Conservation (phyloP, 768 basidiomycete species). For the Hypholoma sublateritium region DNA sequence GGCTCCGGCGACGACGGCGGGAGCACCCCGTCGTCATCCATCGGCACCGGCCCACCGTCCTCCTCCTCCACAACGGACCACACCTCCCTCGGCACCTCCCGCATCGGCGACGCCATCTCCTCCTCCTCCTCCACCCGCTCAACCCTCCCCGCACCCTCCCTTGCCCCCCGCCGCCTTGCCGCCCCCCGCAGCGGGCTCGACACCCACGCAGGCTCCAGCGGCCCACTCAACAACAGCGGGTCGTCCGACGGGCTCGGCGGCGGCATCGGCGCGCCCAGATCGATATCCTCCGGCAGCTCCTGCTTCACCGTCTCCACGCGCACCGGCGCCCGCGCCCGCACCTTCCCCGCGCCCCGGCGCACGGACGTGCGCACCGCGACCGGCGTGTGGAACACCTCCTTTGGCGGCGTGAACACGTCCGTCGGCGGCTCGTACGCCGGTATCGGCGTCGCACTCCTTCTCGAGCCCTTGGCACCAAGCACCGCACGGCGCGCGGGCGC, state of each 20-base stretch:
- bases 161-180: neutral
- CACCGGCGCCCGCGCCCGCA: slow-evolving; percentile 7
- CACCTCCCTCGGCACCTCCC: neutral
- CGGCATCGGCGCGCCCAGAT: slow-evolving; percentile 56
- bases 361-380: slow-evolving; percentile 22
- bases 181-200: slow-evolving; percentile 4
- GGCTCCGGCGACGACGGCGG: slow-evolving; percentile 25
- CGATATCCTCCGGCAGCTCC: slow-evolving; percentile 60
- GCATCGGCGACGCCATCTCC: neutral
- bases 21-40: slow-evolving; percentile 6
- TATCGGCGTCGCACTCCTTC: slow-evolving; percentile 54
- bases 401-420: slow-evolving; percentile 72
- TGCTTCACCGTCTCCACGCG: slow-evolving; percentile 44
- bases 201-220: slow-evolving; percentile 23
- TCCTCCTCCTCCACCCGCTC: neutral
- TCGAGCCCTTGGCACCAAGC: slow-evolving; percentile 22
- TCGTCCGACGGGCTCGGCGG: slow-evolving; percentile 79
- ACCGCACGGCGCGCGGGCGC: slow-evolving; percentile 19
- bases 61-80: neutral
- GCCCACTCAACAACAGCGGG: slow-evolving; percentile 61
- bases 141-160: slow-evolving; percentile 2
- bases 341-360: neutral
- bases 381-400: slow-evolving; percentile 53
- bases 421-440: slow-evolving; percentile 64
- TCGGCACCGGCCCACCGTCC: neutral